Percentiles rank a stretch among this genome's conserved stretches.
These are phyloP conservation scores for Colletotrichum tofieldiae DNA, from an alignment of 2,329 filamentous ascomycete genomes.

Conservation along the genomic window DNA sequence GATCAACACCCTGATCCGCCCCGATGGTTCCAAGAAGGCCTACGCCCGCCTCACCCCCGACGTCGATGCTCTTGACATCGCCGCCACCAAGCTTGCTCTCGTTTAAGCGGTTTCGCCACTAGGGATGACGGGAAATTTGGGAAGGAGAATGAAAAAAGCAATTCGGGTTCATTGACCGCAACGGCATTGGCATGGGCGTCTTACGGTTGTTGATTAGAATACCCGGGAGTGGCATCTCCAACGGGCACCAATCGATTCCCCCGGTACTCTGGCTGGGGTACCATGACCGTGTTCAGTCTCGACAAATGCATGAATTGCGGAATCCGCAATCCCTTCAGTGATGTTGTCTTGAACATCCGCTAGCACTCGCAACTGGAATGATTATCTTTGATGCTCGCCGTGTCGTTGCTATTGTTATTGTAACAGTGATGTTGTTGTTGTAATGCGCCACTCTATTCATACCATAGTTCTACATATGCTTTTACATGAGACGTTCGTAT, in stretches of 20 bases:
- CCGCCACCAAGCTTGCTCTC: conserved; percentile 97
- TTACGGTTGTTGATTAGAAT: conserved; percentile 43
- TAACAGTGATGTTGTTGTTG: not conserved
- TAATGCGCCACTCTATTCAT: conserved; percentile 8
- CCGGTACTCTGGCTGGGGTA: conserved; percentile 32
- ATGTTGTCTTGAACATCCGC: not conserved
- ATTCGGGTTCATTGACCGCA: conserved; percentile 41
- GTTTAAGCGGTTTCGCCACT: conserved; percentile 75
- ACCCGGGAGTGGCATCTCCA: conserved; percentile 33
- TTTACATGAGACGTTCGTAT: conserved; percentile 19
- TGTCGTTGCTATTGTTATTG: not conserved
- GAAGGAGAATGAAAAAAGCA: conserved; percentile 21
- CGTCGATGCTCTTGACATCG: conserved; percentile 98
- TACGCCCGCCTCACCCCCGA: conserved; percentile 96
- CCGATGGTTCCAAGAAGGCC: conserved; percentile 98
- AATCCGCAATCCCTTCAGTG: not conserved
- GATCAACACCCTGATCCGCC: conserved; percentile 99
- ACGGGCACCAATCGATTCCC: conserved; percentile 38
- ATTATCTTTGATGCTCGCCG: not conserved
- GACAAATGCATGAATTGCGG: conserved; percentile 19
- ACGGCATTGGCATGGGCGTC: conserved; percentile 45
- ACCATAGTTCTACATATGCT: conserved; percentile 25
- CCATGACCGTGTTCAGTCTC: conserved; percentile 30
- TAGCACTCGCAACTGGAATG: not conserved
- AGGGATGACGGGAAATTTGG: conserved; percentile 16